Conservation (phyloP, 2,329 filamentous ascomycete species). For the Paecilomyces formosus region DNA sequence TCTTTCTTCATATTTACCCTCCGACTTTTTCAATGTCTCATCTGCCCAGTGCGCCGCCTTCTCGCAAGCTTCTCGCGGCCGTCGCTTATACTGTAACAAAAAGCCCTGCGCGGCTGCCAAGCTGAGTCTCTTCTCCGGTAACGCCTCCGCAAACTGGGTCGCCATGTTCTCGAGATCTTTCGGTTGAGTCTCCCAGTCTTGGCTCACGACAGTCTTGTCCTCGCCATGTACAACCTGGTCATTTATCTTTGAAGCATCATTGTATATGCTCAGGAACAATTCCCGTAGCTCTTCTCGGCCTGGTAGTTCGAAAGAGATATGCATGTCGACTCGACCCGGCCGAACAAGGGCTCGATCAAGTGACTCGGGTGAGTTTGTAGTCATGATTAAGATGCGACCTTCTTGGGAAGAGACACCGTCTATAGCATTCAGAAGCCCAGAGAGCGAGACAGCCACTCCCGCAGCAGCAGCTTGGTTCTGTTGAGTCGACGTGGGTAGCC, state of each 20-base stretch:
- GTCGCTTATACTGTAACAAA: slow-evolving; percentile 55
- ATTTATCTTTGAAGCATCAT: slow-evolving; percentile 5
- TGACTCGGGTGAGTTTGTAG: slow-evolving; percentile 65
- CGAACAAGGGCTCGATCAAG: slow-evolving; percentile 66
- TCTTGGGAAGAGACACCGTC: slow-evolving; percentile 74
- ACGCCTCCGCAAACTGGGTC: slow-evolving; percentile 42
- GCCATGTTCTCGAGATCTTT: slow-evolving; percentile 19
- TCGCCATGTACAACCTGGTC: slow-evolving; percentile 8
- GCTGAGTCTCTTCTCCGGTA: slow-evolving; percentile 48
- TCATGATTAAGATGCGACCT: slow-evolving; percentile 75
- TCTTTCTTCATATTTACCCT: slow-evolving; percentile 2
- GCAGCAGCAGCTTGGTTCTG: neutral
- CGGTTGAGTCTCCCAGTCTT: slow-evolving; percentile 23
- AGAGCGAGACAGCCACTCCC: slow-evolving; percentile 51
- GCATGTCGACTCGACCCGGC: slow-evolving; percentile 64
- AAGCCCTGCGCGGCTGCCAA: slow-evolving; percentile 61
- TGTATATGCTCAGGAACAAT: slow-evolving; percentile 23
- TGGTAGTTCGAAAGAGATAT: slow-evolving; percentile 49
- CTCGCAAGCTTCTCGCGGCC: slow-evolving; percentile 47
- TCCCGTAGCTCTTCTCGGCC: slow-evolving; percentile 17
- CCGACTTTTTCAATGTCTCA: slow-evolving; percentile 2
- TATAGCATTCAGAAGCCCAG: slow-evolving; percentile 71
- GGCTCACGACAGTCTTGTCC: slow-evolving; percentile 18
- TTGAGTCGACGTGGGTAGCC: neutral
- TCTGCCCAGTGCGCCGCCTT: slow-evolving; percentile 31